Conservation (phyloP, 129 eudicot species). For the Apium graveolens region DNA sequence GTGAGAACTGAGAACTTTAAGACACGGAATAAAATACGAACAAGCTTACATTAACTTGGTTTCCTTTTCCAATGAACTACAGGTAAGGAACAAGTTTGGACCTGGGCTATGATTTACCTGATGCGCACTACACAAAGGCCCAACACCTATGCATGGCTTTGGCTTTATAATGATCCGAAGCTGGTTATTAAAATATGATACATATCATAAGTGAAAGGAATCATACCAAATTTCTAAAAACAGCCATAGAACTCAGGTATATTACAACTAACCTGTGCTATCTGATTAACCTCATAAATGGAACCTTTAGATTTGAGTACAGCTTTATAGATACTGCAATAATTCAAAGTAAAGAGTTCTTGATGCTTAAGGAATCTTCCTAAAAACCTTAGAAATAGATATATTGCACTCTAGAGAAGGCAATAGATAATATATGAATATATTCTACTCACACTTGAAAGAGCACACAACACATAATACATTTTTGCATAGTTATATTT, state of each 20-base stretch:
- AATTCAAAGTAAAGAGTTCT: not conserved
- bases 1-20: not conserved
- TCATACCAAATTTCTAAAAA: slow-evolving; percentile 15
- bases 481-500: not conserved
- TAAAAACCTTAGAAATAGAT: not conserved
- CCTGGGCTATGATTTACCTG: slow-evolving; percentile 44
- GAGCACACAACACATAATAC: not conserved
- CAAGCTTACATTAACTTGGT: not conserved
- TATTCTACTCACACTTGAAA: not conserved
- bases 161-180: slow-evolving; percentile 85
- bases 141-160: slow-evolving; percentile 73
- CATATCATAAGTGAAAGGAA: slow-evolving; percentile 10
- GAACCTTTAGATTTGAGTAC: slow-evolving; percentile 65
- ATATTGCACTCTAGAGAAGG: not conserved
- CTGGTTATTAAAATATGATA: slow-evolving; percentile 33
- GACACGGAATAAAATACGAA: not conserved
- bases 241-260: slow-evolving; percentile 2
- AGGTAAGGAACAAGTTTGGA: slow-evolving; percentile 8
- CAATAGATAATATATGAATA: not conserved
- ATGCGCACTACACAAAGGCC: slow-evolving; percentile 74
- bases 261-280: slow-evolving; percentile 75
- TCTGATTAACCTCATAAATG: slow-evolving; percentile 79
- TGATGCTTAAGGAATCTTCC: slow-evolving; percentile 2
- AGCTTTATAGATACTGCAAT: slow-evolving; percentile 77
- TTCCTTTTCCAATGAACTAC: slow-evolving; percentile 7